phyloP scores from a whole-genome alignment of 768 basidiomycete species.

The Cystofilobasidium bisporidii region DNA sequence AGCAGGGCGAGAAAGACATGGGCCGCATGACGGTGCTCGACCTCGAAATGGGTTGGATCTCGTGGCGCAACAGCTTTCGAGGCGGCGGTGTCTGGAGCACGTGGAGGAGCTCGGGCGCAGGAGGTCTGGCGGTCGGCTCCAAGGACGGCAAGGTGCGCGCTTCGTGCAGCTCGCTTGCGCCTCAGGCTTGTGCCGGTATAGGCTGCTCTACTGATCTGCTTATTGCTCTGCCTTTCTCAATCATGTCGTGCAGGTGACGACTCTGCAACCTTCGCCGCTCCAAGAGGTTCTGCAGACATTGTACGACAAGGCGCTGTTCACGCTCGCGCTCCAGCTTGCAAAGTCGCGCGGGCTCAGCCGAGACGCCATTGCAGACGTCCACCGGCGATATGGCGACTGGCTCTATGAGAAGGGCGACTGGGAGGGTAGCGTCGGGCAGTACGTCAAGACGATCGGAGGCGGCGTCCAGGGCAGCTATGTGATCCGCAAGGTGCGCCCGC shows the following conservation, averaged over 20 bases:
- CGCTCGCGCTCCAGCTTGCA: slow-evolving; percentile 72
- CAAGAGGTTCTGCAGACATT: slow-evolving; percentile 1
- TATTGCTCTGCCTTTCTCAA: background rate
- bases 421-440: slow-evolving; percentile 87
- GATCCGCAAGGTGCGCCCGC: slow-evolving; percentile 83
- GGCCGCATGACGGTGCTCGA: slow-evolving; percentile 49
- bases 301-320: slow-evolving; percentile 43
- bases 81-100: slow-evolving; percentile 76
- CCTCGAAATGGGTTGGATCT: slow-evolving; percentile 75
- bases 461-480: slow-evolving; percentile 87
- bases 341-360: slow-evolving; percentile 65
- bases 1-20: slow-evolving; percentile 30
- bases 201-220: background rate
- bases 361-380: slow-evolving; percentile 72
- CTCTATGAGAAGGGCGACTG: slow-evolving; percentile 83
- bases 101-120: slow-evolving; percentile 70
- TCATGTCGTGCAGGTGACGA: background rate
- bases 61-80: slow-evolving; percentile 72
- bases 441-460: slow-evolving; percentile 71
- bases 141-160: slow-evolving; percentile 25
- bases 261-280: background rate
- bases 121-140: slow-evolving; percentile 49
- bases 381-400: slow-evolving; percentile 80
- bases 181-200: too few species aligned
- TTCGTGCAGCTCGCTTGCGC: too few species aligned